Evolutionary conservation across 2,329 filamentous ascomycete genomes (phyloP).

Genomic region (Chlorencoelia australis): DNA sequence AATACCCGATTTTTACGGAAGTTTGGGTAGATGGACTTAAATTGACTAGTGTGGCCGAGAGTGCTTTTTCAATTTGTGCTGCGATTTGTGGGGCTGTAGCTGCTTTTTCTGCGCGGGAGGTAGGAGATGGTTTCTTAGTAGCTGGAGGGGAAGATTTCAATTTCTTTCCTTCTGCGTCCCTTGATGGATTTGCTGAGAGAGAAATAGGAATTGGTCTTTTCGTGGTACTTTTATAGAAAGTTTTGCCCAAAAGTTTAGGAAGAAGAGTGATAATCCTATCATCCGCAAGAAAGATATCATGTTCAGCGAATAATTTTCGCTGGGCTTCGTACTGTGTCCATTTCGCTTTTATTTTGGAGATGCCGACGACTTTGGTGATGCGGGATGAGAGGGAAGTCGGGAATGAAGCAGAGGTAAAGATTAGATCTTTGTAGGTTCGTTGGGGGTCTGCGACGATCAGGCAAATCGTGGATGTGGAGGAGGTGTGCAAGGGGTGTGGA

Average conservation of each 20-base stretch:
- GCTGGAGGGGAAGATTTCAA: too few relatives aligned
- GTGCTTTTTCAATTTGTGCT: conserved; percentile 68
- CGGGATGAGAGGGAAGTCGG: conserved; percentile 54
- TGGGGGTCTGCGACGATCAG: conserved; percentile 76
- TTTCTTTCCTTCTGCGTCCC: conserved; percentile 48
- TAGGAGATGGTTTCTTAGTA: too few relatives aligned
- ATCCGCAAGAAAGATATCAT: conserved; percentile 91
- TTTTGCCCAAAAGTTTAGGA: conserved; percentile 74
- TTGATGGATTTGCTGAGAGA: conserved; percentile 53
- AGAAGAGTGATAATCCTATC: conserved; percentile 70
- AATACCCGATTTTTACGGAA: conserved; percentile 67
- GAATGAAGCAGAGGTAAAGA: conserved; percentile 65
- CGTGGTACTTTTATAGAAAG: conserved; percentile 73
- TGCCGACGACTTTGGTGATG: conserved; percentile 68
- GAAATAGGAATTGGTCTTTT: conserved; percentile 83
- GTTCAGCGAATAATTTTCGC: conserved; percentile 72
- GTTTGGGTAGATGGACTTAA: conserved; percentile 71
- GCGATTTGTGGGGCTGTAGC: conserved; percentile 47
- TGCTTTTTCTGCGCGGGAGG: conserved; percentile 49
- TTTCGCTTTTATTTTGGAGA: conserved; percentile 78
- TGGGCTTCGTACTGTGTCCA: conserved; percentile 83
- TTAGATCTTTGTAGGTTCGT: conserved; percentile 73
- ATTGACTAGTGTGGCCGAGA: conserved; percentile 70
- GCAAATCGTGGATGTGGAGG: conserved; percentile 62
- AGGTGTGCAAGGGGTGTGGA: conserved; percentile 64